Evolutionary conservation across 2,329 filamentous ascomycete genomes (phyloP), one percentile per base, ranked within the genome.

Genomic region (Aplosporella prunicola): DNA sequence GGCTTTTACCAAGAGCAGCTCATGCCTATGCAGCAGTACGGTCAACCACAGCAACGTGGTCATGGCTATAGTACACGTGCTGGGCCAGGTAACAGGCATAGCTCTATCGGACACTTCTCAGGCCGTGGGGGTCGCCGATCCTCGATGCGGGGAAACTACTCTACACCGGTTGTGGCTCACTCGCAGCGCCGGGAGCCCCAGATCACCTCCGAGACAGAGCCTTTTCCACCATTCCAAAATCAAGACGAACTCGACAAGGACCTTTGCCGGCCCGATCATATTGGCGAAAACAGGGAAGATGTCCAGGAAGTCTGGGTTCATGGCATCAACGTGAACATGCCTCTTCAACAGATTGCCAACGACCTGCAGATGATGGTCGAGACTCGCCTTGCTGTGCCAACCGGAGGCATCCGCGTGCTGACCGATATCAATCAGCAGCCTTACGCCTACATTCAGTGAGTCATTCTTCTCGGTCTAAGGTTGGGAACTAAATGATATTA

Each of bases 361-460:
- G 34, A 30, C 11, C 23, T 39, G 11, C 27, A 23, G 17, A 8
- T 2, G 2, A 24, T 23, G 18, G 33, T 39, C 16, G 24, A 32
- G 6, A 23, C 2, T 2, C 8, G 10, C 2, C 30, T 39, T 9
- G 14, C 18, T 3, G 23, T 25, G 37, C 13, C 11, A 8, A 20
- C 34, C 7, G 9, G 23, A 11, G 31, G 34, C 11, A 31, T 39
- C 6, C 29, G 10, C 5, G 26, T 36, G 13, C 23, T 13, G 4
- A 9, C 5, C 9, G 34, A 36, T 20, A 36, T 29, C 25, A 24
- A 30, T 5, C 7, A 6, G 10, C n/a, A 20, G 4, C 30, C 17
- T 11, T 39, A 29, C 15, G 37, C 37, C 14, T 25, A 29, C 20
- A 15, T n/a, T n/a, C n/a, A n/a, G n/a, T n/a, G n/a, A n/a, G n/a